Percentiles rank a stretch among this genome's conserved stretches.
Evolutionary conservation across 805 yeast genomes (phyloP).

Genomic region (Wickerhamomyces alni): DNA sequence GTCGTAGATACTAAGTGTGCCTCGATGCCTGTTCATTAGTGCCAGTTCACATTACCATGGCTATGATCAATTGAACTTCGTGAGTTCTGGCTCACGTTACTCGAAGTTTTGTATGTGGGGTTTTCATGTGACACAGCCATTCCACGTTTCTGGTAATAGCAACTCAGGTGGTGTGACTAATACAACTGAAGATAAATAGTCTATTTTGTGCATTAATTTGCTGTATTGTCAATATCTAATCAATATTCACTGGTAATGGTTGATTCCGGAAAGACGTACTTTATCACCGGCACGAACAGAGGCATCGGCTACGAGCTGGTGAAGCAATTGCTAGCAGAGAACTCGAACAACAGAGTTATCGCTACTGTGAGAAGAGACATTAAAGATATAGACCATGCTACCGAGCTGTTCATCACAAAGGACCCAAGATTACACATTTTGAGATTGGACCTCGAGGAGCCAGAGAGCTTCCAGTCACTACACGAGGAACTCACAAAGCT

Average conservation of each 20-base stretch:
- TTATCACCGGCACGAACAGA: slow-evolving; percentile 23
- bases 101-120: no score
- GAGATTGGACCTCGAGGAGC: slow-evolving; percentile 16
- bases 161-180: no score
- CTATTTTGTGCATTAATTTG: no score
- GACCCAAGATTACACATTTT: slow-evolving; percentile 17
- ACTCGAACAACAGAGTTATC: slow-evolving; percentile 16
- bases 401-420: slow-evolving; percentile 16
- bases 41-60: no score
- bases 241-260: not conserved
- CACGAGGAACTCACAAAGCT: slow-evolving; percentile 14
- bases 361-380: slow-evolving; percentile 18
- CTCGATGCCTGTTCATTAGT: no score
- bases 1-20: no score
- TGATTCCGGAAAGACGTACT: slow-evolving; percentile 11
- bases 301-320: slow-evolving; percentile 21
- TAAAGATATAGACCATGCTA: slow-evolving; percentile 1
- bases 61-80: no score
- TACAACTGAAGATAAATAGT: no score
- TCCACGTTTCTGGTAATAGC: not conserved
- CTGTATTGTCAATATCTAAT: not conserved
- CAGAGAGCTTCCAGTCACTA: slow-evolving; percentile 9
- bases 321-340: slow-evolving; percentile 11
- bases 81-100: no score
- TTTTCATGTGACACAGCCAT: no score